Percentiles rank a stretch among this genome's conserved stretches.
Conservation (phyloP, 441 rosid genomes). For the Dalechampia spathulata region DNA sequence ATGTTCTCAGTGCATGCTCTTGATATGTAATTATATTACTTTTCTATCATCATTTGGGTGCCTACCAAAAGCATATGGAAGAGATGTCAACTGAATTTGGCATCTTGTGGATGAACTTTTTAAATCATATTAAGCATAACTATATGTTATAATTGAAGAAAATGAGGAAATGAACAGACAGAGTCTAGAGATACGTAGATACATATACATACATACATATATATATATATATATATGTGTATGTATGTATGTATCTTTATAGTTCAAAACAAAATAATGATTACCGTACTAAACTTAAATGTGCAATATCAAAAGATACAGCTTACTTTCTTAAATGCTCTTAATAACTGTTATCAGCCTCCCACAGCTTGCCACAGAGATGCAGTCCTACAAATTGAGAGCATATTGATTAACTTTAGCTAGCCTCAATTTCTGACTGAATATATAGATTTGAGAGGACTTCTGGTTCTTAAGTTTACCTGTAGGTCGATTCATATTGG, state of each 20-base stretch:
- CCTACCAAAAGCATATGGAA: background rate
- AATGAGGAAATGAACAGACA: background rate
- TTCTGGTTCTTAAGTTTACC: constrained; percentile 20
- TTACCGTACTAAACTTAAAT: background rate
- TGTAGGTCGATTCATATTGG: constrained; percentile 32
- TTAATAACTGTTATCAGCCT: constrained; percentile 12
- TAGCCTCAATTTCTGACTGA: background rate
- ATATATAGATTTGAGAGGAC: constrained; percentile 4
- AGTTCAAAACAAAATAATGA: background rate
- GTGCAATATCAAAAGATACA: constrained; percentile 2
- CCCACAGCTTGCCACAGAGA: constrained; percentile 26
- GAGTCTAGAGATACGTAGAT: background rate
- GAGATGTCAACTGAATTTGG: background rate
- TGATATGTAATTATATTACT: background rate
- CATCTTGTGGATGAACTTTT: background rate
- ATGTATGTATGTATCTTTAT: background rate
- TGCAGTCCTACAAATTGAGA: constrained; percentile 38
- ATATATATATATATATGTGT: background rate
- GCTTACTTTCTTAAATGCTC: constrained; percentile 12
- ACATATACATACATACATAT: too few relatives aligned
- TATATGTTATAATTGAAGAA: background rate
- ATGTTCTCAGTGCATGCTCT: background rate
- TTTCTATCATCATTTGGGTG: background rate
- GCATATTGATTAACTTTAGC: background rate
- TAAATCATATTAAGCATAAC: background rate